phyloP scores from a whole-genome alignment of 305 asterid species.

The Fraxinus sp. region DNA sequence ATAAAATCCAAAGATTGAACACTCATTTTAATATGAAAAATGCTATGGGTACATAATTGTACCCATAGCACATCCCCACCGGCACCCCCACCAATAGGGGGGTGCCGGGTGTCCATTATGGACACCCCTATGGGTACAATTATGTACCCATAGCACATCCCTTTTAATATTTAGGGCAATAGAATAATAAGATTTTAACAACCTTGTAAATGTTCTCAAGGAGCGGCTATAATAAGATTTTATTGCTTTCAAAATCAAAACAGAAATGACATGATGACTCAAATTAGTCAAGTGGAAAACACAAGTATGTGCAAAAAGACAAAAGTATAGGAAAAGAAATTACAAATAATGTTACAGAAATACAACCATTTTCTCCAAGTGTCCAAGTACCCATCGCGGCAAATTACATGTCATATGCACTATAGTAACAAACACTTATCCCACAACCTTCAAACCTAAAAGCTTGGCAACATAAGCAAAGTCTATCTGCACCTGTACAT shows the following conservation, averaged over 20 bases:
- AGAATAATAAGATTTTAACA: not conserved
- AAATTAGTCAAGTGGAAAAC: not conserved
- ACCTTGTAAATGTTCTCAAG: not conserved
- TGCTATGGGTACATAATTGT: too few species aligned
- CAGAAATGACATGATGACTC: not conserved
- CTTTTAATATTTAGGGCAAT: not conserved
- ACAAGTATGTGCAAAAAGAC: not conserved
- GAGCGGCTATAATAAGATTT: not conserved
- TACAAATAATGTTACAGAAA: not conserved
- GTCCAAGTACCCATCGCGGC: not conserved
- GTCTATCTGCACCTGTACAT: conserved; percentile 16
- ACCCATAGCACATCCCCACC: too few species aligned
- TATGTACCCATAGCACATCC: too few species aligned
- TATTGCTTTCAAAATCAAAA: not conserved
- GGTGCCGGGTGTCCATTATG: too few species aligned
- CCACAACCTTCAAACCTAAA: conserved; percentile 5
- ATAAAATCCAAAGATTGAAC: not conserved
- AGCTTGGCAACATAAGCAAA: not conserved
- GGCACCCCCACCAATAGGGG: too few species aligned
- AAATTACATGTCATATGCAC: not conserved
- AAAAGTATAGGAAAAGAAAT: not conserved
- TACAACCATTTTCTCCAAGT: not conserved
- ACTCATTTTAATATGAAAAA: not conserved
- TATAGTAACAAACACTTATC: not conserved
- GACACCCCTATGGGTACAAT: too few species aligned